Percentiles rank a stretch among this genome's conserved stretches.
phyloP scores from a whole-genome alignment of 2,329 filamentous ascomycete species.

The Grosmannia clavigera region DNA sequence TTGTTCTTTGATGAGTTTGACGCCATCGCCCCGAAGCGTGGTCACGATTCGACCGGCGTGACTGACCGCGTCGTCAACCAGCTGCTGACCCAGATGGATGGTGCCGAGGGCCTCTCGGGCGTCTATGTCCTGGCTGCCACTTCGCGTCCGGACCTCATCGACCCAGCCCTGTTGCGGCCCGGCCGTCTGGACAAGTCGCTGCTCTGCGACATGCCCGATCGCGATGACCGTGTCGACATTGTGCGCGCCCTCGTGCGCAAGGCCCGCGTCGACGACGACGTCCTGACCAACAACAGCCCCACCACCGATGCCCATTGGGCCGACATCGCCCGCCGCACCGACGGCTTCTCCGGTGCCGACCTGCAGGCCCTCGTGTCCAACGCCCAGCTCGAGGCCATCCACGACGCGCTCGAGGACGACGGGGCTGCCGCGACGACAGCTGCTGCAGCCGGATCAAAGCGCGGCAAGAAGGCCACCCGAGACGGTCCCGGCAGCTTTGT shows the following conservation, averaged over 20 bases:
- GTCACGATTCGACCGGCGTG: slow-evolving; percentile 95
- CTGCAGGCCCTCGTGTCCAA: slow-evolving; percentile 93
- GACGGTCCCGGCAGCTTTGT: slow-evolving; percentile 41
- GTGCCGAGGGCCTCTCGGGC: slow-evolving; percentile 84
- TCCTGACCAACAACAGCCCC: slow-evolving; percentile 29
- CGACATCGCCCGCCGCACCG: slow-evolving; percentile 69
- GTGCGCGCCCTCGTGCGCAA: slow-evolving; percentile 73
- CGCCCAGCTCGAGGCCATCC: slow-evolving; percentile 91
- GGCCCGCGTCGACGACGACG: slow-evolving; percentile 56
- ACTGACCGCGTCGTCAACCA: slow-evolving; percentile 98
- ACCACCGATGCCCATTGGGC: slow-evolving; percentile 28
- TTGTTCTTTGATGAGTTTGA: slow-evolving; percentile 99
- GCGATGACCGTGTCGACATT: slow-evolving; percentile 78
- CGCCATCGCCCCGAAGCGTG: slow-evolving; percentile 91
- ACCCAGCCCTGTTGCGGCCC: slow-evolving; percentile 81
- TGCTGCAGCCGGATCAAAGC: background rate
- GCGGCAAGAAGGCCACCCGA: background rate
- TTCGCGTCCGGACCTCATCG: slow-evolving; percentile 84
- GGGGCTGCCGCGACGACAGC: background rate
- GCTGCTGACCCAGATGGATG: slow-evolving; percentile 96
- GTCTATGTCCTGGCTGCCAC: slow-evolving; percentile 96
- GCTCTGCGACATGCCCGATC: slow-evolving; percentile 75
- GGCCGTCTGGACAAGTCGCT: slow-evolving; percentile 89
- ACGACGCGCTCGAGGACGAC: slow-evolving; percentile 67
- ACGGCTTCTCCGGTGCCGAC: slow-evolving; percentile 89